Percentiles rank a stretch among this genome's conserved stretches.
Conservation (phyloP, 805 yeast genomes). For the Suhomyces kilbournensis region DNA sequence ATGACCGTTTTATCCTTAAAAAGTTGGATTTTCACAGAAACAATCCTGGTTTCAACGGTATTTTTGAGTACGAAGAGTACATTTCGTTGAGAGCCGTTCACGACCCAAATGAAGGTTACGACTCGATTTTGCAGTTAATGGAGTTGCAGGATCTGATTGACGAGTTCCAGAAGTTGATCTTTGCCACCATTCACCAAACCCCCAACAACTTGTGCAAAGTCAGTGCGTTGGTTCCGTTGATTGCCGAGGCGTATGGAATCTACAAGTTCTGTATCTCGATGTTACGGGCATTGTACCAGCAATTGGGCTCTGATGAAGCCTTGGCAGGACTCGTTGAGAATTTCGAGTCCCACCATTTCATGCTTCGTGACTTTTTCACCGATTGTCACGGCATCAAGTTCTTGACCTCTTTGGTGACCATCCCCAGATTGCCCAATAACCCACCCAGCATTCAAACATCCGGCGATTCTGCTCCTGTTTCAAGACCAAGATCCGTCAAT, state of each 20-base stretch:
- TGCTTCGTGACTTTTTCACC: constrained; percentile 77
- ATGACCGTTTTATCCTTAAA: constrained; percentile 62
- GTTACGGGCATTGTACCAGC: constrained; percentile 81
- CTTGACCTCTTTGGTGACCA: constrained; percentile 73
- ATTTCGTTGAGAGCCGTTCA: constrained; percentile 81
- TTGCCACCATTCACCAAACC: constrained; percentile 64
- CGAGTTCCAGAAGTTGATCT: constrained; percentile 70
- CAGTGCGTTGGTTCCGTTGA: constrained; percentile 84
- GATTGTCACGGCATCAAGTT: constrained; percentile 85
- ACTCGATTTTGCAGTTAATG: constrained; percentile 82
- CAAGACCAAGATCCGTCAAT: constrained; percentile 28
- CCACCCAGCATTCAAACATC: constrained; percentile 59
- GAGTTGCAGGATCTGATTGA: constrained; percentile 80
- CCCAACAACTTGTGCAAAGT: constrained; percentile 71
- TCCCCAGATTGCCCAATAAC: constrained; percentile 61
- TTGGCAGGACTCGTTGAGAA: constrained; percentile 70
- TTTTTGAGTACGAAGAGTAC: constrained; percentile 94
- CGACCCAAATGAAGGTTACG: constrained; percentile 95
- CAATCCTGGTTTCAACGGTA: constrained; percentile 90
- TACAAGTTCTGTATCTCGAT: constrained; percentile 85
- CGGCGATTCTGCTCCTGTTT: constrained; percentile 33
- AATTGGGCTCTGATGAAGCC: constrained; percentile 72
- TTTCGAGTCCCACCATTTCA: constrained; percentile 68
- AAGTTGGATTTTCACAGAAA: constrained; percentile 80
- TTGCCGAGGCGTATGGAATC: constrained; percentile 89